Conservation (phyloP, 495 filamentous ascomycete species). For the Penicillium tannophilum region DNA sequence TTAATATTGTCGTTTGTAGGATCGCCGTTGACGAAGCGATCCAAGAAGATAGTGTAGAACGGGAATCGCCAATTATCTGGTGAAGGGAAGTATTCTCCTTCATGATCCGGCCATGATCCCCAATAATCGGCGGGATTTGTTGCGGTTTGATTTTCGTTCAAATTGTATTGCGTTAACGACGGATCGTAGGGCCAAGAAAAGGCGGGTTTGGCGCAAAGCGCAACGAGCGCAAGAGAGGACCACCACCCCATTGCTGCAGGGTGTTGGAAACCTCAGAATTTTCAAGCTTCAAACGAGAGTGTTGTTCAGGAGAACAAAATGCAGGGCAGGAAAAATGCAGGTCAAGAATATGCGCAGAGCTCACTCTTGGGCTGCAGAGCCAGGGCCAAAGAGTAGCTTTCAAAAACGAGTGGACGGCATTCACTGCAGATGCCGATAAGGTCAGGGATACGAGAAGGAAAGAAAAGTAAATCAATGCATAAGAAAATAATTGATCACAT, state of each 20-base stretch:
- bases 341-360: background rate
- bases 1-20: conserved; percentile 72
- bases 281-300: background rate
- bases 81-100: conserved; percentile 50
- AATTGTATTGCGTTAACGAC: conserved; percentile 55
- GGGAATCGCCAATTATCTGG: conserved; percentile 71
- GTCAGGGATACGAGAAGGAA: conserved; percentile 9
- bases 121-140: conserved; percentile 61
- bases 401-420: conserved; percentile 21
- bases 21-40: conserved; percentile 73
- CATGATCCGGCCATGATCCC: conserved; percentile 57
- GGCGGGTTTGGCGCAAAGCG: conserved; percentile 34
- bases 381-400: conserved; percentile 7
- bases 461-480: conserved; percentile 6
- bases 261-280: background rate
- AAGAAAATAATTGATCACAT: conserved; percentile 16
- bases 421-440: conserved; percentile 2
- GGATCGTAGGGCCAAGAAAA: conserved; percentile 57
- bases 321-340: background rate
- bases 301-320: too few species aligned
- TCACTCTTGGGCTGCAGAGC: background rate
- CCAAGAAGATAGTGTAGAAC: conserved; percentile 69
- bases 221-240: conserved; percentile 32
- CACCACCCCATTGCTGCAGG: background rate
- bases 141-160: conserved; percentile 63